Percentiles rank a stretch among this genome's conserved stretches.
Conservation (phyloP, 2,329 filamentous ascomycete genomes). For the Cladosporium sp. region DNA sequence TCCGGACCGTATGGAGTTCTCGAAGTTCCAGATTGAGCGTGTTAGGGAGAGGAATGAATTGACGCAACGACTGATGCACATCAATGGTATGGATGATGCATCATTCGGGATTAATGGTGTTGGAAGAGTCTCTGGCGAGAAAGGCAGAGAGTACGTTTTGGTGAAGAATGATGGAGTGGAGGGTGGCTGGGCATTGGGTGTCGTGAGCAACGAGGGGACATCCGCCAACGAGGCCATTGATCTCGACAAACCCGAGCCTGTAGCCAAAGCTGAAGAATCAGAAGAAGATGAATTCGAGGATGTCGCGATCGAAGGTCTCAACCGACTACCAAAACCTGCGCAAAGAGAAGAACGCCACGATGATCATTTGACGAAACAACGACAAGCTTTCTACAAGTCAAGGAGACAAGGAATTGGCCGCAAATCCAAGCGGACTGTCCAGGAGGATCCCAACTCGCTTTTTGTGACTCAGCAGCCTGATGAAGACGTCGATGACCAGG, state of each 20-base stretch:
- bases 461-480: slow-evolving; percentile 42
- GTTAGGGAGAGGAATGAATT: slow-evolving; percentile 90
- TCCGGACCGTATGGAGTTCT: slow-evolving; percentile 94
- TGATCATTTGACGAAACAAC: slow-evolving; percentile 39
- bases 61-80: slow-evolving; percentile 88
- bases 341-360: slow-evolving; percentile 36
- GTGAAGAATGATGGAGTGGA: slow-evolving; percentile 94
- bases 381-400: slow-evolving; percentile 45
- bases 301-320: slow-evolving; percentile 84
- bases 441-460: slow-evolving; percentile 47
- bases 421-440: slow-evolving; percentile 19
- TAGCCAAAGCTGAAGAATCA: slow-evolving; percentile 45
- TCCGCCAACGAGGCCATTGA: slow-evolving; percentile 86
- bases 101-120: slow-evolving; percentile 55
- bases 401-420: slow-evolving; percentile 23
- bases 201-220: slow-evolving; percentile 79
- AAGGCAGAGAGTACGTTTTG: slow-evolving; percentile 86
- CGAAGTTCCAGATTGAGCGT: slow-evolving; percentile 89
- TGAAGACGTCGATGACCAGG: slow-evolving; percentile 26
- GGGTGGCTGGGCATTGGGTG: slow-evolving; percentile 91
- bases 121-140: slow-evolving; percentile 73
- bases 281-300: slow-evolving; percentile 78
- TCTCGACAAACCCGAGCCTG: slow-evolving; percentile 62
- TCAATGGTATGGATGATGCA: slow-evolving; percentile 74
- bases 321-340: slow-evolving; percentile 66